Base-by-base conservation (phyloP, 441 rosid genomes). In the Theobroma grandiflorum region DNA sequence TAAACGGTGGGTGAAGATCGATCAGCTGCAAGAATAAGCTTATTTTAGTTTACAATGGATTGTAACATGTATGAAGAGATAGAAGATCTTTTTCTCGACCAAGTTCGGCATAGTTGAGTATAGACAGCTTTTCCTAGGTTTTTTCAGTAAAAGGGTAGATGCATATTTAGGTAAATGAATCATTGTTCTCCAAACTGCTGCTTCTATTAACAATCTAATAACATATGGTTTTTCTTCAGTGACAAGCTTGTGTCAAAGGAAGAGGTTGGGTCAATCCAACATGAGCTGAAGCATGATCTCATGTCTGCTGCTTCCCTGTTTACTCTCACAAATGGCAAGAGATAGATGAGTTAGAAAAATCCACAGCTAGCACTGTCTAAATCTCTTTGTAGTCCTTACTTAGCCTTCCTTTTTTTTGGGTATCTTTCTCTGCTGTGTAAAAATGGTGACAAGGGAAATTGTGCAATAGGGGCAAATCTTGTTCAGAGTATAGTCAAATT, bases 311-410 rank as follows among this genome's bases (percentile, higher is more conserved):
- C 66, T 55, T 68, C 80, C 66, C 12, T 15, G 53, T 68, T 67
- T 31, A 22, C 40, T 38, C 55, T 67, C 42, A 55, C 45, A 42
- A 77, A 55, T 69, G 53, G 31, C 33, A 16, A 42, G 3, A 35
- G 64, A 22, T 76, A 62, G 58, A 66, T 49, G n/a, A 63, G 65
- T 84, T 83, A 0, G 90, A 84, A 74, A 26, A 77, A 52, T n/a
- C 79, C 31, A 20, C 58, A 49, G 50, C 45, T 33, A 9, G 20
- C 33, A 37, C 5, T 53, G 18, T 43, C 50, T 35, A 8, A 26
- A 3, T 49, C 74, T 45, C 40, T 69, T 69, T 49, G 35, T 35
- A 62, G 42, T 62, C 40, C 42, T 33, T 6, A 40, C 8, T 4
- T 20, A 68, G 53, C 22, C 43, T 14, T 31, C 12, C 1, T 57